Evolutionary conservation across 305 asterid species (phyloP), one percentile per base, ranked within the genome.

Genomic region (Fraxinus platypoda): DNA sequence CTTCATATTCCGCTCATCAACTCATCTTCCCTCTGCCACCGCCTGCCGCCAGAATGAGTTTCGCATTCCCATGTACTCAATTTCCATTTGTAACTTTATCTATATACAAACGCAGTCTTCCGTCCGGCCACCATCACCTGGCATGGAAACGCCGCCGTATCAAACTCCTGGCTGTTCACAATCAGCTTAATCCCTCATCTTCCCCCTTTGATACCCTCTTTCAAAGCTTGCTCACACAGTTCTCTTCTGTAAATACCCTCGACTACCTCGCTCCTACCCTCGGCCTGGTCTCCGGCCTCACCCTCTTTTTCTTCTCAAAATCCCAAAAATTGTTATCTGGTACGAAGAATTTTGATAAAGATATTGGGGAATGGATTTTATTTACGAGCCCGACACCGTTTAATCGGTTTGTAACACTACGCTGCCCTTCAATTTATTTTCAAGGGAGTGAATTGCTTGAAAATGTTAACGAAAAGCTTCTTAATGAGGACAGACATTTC

Each of bases 321-420:
- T 62, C 86, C 49, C 74, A 59, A 15, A 87, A 84, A 78, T 83
- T 84, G 68, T 75, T 76, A 3, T 78, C 75, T 13, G 12, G 54
- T 41, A 25, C 19, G n/a, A 43, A 68, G 0, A 79, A 82, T 81
- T 82, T 84, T 25, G 75, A 38, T 70, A 34, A 78, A 13, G 84
- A 84, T 23, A 76, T 93, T 25, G 99, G 95, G 38, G 98, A 94
- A 82, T 96, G 99, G 97, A 88, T 94, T 17, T 80, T 96, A 80
- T 92, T 90, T 81, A 86, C 98, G 52, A 90, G 91, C 78, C 98
- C 98, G 30, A 94, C 98, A 75, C 98, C 99, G 72, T 96, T 96
- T 81, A 96, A 96, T 86, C 91, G 99, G n/a, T 96, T 93, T 37
- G 98, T 94, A 52, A 87, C 91, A 66, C 37, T 96, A 59, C 94